Conservation (phyloP, 208 protist species). For the Dictyostelium gargantuum region DNA sequence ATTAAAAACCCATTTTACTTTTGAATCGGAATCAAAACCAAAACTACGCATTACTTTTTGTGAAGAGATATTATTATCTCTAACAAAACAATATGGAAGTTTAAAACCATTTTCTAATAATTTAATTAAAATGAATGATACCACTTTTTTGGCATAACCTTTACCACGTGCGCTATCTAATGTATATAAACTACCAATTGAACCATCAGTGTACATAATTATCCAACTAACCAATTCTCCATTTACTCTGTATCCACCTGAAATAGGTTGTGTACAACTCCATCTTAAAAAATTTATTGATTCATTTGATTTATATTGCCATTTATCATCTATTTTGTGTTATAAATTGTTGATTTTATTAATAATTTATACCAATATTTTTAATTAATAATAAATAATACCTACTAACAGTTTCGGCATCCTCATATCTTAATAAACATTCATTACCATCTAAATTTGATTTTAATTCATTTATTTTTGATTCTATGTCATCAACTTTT, state of each 20-base stretch:
- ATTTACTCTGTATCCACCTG: background rate
- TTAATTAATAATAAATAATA: background rate
- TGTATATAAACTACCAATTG: background rate
- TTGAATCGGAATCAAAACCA: background rate
- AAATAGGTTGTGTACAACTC: background rate
- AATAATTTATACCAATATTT: background rate
- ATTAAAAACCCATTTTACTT: background rate
- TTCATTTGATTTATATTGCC: slow-evolving; percentile 1
- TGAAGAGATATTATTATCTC: background rate
- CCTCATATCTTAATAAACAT: background rate
- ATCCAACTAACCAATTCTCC: background rate
- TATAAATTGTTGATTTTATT: background rate
- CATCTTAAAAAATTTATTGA: background rate
- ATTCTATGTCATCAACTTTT: background rate
- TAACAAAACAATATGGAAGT: background rate
- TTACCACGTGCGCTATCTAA: background rate
- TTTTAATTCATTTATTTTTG: slow-evolving; percentile 26
- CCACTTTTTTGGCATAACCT: background rate
- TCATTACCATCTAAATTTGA: background rate
- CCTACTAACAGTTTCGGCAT: background rate
- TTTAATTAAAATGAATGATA: background rate
- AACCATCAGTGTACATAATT: background rate
- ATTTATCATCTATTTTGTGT: background rate
- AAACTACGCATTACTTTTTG: background rate
- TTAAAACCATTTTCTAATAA: background rate